These are phyloP conservation scores for Ulvella scutata DNA, from an alignment of 139 green algal species.

Conservation along the genomic window DNA sequence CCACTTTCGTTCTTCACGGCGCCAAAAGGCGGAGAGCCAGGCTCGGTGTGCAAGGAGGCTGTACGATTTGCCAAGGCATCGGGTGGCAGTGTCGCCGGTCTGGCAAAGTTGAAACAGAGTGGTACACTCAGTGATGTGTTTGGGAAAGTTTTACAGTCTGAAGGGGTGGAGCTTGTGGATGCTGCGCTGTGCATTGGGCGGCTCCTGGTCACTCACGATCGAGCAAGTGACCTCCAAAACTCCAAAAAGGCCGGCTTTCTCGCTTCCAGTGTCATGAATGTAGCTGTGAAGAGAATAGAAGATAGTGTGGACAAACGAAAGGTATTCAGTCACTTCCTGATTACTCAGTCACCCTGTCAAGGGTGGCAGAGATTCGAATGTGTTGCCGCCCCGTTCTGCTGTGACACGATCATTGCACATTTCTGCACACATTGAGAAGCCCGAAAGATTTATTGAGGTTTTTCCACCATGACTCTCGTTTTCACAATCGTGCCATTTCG, in stretches of 20 bases:
- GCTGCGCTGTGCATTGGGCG: not conserved
- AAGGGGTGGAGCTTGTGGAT: not conserved
- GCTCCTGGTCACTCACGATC: not conserved
- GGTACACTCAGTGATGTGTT: not conserved
- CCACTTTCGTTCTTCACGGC: constrained; percentile 23
- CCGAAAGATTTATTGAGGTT: too few relatives aligned
- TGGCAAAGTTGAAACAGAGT: not conserved
- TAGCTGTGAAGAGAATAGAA: not conserved
- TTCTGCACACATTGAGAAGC: too few relatives aligned
- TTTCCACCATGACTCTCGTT: too few relatives aligned
- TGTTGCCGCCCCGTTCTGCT: too few relatives aligned
- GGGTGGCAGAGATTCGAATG: too few relatives aligned
- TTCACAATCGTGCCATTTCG: too few relatives aligned
- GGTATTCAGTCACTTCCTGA: too few relatives aligned
- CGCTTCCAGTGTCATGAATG: not conserved
- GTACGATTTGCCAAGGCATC: not conserved
- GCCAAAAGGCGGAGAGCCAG: not conserved
- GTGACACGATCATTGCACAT: too few relatives aligned
- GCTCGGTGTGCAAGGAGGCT: not conserved
- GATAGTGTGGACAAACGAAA: not conserved
- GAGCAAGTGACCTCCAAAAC: not conserved
- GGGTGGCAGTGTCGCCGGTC: not conserved
- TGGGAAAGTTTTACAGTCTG: not conserved
- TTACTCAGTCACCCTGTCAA: too few relatives aligned
- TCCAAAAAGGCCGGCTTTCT: not conserved